A percentile compares a stretch with the other conserved stretches of the same genome.
Evolutionary conservation across 2,329 filamentous ascomycete genomes (phyloP).

Genomic region (Lecanicillium sp.): DNA sequence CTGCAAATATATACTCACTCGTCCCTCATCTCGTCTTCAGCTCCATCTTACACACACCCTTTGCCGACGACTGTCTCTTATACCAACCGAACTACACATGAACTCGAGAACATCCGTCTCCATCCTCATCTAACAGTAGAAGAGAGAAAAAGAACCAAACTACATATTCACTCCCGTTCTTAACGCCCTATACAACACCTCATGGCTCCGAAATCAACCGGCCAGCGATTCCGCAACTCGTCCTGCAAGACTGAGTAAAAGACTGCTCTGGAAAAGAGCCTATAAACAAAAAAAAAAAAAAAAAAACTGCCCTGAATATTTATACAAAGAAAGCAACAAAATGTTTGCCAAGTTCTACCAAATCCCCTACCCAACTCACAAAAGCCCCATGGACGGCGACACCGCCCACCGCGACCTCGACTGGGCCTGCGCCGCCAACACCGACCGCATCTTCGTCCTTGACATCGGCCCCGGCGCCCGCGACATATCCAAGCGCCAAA

Average conservation of each 20-base stretch:
- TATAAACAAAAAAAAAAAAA: neutral
- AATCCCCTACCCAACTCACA: constrained; percentile 15
- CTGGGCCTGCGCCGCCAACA: constrained; percentile 13
- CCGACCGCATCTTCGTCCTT: constrained; percentile 13
- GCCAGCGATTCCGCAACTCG: constrained; percentile 8
- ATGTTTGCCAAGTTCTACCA: constrained; percentile 9
- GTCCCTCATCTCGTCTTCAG: no score
- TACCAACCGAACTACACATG: no score
- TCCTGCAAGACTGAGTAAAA: constrained; percentile 4
- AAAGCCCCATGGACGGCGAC: constrained; percentile 15
- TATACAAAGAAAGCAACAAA: neutral
- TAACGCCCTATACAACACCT: no score
- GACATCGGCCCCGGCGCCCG: constrained; percentile 8
- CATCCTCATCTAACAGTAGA: no score
- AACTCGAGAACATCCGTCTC: no score
- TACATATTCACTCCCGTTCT: no score
- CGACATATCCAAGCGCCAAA: constrained; percentile 12
- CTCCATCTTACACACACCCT: no score
- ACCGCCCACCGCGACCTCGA: constrained; percentile 15
- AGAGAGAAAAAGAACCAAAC: no score
- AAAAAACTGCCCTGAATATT: neutral
- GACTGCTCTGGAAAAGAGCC: neutral
- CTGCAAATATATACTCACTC: no score
- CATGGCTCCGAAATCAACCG: constrained; percentile 7
- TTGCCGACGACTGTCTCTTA: no score